Evolutionary conservation across 2,329 filamentous ascomycete species (phyloP).

Genomic region (Proliferodiscus dingleyae): DNA sequence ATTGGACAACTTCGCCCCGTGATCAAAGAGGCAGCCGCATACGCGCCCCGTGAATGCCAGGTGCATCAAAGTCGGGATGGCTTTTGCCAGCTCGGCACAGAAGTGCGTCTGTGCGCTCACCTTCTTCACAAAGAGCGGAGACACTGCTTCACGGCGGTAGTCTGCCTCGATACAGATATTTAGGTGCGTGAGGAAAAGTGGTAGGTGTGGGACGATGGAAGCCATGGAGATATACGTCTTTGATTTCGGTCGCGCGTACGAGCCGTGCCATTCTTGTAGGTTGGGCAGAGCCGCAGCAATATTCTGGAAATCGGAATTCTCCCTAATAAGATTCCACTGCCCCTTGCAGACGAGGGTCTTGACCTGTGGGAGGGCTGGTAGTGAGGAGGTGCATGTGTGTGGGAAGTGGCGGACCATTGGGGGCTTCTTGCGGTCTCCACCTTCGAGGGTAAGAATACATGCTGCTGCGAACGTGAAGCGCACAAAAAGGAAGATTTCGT

Average conservation of each 20-base stretch:
- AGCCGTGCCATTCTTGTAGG: slow-evolving; percentile 50
- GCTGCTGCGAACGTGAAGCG: slow-evolving; percentile 50
- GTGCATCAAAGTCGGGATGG: slow-evolving; percentile 59
- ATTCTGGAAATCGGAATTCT: slow-evolving; percentile 55
- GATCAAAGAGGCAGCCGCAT: slow-evolving; percentile 63
- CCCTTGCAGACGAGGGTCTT: slow-evolving; percentile 67
- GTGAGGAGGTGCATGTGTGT: slow-evolving; percentile 1
- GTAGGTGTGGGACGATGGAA: slow-evolving; percentile 54
- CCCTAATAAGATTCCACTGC: slow-evolving; percentile 71
- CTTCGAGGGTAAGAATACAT: slow-evolving; percentile 66
- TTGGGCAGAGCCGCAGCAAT: slow-evolving; percentile 61
- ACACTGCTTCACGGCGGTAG: slow-evolving; percentile 59
- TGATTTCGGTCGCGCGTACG: slow-evolving; percentile 64
- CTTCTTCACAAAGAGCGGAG: slow-evolving; percentile 57
- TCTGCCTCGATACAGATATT: slow-evolving; percentile 68
- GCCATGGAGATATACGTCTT: slow-evolving; percentile 70
- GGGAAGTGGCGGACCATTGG: slow-evolving; percentile 60
- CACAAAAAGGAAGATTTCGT: slow-evolving; percentile 65
- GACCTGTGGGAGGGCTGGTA: slow-evolving; percentile 42
- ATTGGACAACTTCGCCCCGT: slow-evolving; percentile 46
- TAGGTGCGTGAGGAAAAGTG: slow-evolving; percentile 54
- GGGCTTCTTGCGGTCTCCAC: slow-evolving; percentile 71
- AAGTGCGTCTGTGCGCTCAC: slow-evolving; percentile 55
- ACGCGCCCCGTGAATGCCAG: slow-evolving; percentile 68
- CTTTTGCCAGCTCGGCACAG: slow-evolving; percentile 57